Conservation (phyloP, 306 rosid species). For the Corylus heterophylla region DNA sequence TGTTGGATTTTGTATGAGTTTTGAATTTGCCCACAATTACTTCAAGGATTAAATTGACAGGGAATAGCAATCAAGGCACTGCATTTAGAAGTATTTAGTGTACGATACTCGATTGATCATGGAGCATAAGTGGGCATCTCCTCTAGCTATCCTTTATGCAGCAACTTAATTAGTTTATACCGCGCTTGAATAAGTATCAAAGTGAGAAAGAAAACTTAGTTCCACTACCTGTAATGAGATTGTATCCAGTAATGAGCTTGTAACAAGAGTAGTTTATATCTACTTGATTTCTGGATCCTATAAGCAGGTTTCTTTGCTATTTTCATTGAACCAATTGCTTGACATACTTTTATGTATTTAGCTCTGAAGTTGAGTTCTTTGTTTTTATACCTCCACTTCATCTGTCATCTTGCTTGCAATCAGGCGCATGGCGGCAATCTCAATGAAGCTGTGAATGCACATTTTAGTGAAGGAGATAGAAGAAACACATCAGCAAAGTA, state of each 20-base stretch:
- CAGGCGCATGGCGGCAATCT: constrained; percentile 87
- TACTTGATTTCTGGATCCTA: neutral
- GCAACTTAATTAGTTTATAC: neutral
- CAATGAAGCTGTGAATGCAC: constrained; percentile 80
- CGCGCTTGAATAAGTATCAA: neutral
- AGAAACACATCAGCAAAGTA: constrained; percentile 54
- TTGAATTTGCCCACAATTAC: neutral
- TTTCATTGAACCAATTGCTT: neutral
- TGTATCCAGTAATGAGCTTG: neutral
- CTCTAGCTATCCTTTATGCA: neutral
- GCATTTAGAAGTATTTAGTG: neutral
- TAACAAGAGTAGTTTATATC: neutral
- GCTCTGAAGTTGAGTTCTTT: constrained; percentile 7
- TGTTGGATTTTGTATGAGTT: neutral
- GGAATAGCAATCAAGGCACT: neutral
- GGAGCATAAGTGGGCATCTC: neutral
- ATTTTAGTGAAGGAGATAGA: constrained; percentile 82
- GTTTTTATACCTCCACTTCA: neutral
- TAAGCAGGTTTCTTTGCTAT: neutral
- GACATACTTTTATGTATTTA: neutral
- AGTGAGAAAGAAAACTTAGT: neutral
- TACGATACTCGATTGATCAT: neutral
- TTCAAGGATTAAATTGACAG: neutral
- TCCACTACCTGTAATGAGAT: neutral
- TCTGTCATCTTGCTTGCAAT: constrained; percentile 29